Evolutionary conservation across 257 asterid genomes (phyloP), one percentile per base, ranked within the genome.

Genomic region (Fraxinus pennsylvanica): DNA sequence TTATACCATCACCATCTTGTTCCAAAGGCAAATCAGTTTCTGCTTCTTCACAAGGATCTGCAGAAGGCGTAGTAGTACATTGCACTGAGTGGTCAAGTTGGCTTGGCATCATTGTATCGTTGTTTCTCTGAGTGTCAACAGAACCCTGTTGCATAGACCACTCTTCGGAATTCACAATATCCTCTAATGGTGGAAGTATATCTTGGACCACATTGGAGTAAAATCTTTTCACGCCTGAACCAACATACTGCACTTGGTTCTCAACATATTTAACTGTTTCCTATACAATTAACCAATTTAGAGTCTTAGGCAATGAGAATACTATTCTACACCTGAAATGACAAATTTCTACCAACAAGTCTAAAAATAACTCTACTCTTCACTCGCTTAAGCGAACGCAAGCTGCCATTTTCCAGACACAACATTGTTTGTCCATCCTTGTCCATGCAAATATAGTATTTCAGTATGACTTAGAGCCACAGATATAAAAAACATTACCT

Each of bases 211-310:
- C 89, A 79, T 84, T 74, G 68, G 93, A 83, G 80, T 81, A 91
- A 13, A 93, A 73, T 47, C 74, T 87, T 82, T 85, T 87, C 79
- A 93, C 88, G 78, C 86, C 84, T 74, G 32, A 81, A 41, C 92
- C 91, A 82, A 90, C 92, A 82, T 73, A 82, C 41, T 93, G 91
- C 85, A 85, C 93, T 74, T 86, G 91, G 77, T 83, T 84, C 88
- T 81, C 96, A 7, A 90, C 91, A 78, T 80, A 90, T 82, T 85
- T 89, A 68, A 83, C 61, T 0, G 92, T 80, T 19, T 88, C 96
- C 94, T 93, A 88, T 33, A 41, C 77, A 81, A 73, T 29, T 27
- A 72, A 86, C 69, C 68, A 74, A 79, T 54, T 65, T 68, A 17
- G 32, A 50, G 27, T 25, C 27, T 25, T 25, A 25, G 27, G 27